A percentile compares a stretch with the other conserved stretches of the same genome.
phyloP scores from a whole-genome alignment of 2,329 filamentous ascomycete species.

The Juglanconis oblonga region DNA sequence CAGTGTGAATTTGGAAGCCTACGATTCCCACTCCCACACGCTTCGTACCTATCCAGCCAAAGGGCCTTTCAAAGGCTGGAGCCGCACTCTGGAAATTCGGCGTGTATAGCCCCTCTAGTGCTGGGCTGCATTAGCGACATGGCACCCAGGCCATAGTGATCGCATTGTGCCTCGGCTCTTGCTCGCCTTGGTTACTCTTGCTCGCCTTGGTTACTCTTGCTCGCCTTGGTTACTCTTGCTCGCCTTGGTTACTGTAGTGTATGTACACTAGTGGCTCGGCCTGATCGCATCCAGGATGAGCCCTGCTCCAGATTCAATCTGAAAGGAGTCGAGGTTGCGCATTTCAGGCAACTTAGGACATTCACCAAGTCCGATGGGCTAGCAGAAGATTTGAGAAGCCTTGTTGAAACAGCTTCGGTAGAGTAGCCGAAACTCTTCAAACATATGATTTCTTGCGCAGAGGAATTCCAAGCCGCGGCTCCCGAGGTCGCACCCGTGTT shows the following conservation, averaged over 20 bases:
- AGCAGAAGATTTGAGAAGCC: no score
- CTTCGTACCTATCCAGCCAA: not conserved
- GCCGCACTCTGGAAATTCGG: no score
- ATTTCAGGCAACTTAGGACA: not conserved
- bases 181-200: not conserved
- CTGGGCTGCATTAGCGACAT: not conserved
- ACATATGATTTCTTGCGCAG: not conserved
- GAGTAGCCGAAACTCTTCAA: not conserved
- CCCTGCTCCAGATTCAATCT: not conserved
- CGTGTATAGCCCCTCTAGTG: no score
- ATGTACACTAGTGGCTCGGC: not conserved
- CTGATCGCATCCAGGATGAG: not conserved
- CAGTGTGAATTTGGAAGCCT: no score
- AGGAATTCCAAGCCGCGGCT: constrained; percentile 2
- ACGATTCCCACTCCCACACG: no score
- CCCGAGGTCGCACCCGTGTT: not conserved
- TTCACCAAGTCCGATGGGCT: no score
- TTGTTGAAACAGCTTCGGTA: not conserved
- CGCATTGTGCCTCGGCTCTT: constrained; percentile 5
- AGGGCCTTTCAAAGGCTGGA: not conserved
- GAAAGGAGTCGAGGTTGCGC: not conserved
- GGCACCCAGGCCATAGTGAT: not conserved
- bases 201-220: not conserved
- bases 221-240: not conserved
- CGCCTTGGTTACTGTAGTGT: not conserved